Conservation (phyloP, 352 stramenopile species). For the Thalassiosira mediterranea region DNA sequence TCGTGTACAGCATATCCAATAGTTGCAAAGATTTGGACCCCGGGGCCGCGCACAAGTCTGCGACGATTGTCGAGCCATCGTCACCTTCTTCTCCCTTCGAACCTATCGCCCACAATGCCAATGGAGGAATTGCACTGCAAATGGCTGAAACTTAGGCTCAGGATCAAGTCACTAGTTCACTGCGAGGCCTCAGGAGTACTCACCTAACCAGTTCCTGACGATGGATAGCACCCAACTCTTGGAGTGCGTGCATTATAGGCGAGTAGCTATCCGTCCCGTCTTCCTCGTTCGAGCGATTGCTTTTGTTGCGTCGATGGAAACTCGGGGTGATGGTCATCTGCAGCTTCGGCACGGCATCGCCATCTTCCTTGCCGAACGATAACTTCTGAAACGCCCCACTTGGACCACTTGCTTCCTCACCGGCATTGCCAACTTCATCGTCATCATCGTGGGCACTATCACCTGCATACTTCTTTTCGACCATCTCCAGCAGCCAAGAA, state of each 20-base stretch:
- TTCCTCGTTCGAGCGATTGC: neutral
- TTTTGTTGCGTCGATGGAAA: conserved; percentile 1
- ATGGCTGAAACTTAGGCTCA: no score
- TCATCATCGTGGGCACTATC: conserved; percentile 2
- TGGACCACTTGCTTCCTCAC: no score
- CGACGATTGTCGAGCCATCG: conserved; percentile 1
- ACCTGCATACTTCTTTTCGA: neutral
- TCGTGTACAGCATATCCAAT: conserved; percentile 34
- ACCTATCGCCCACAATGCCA: conserved; percentile 17
- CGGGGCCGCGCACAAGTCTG: conserved; percentile 41
- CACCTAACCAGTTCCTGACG: conserved; percentile 41
- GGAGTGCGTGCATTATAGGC: conserved; percentile 15
- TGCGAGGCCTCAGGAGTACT: no score
- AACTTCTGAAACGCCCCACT: no score
- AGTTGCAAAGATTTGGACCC: conserved; percentile 40
- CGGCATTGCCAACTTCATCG: no score
- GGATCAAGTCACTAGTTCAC: no score
- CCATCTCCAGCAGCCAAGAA: no score
- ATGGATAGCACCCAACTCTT: conserved; percentile 41
- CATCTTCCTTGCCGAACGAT: no score
- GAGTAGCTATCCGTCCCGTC: conserved; percentile 8
- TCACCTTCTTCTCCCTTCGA: conserved; percentile 18
- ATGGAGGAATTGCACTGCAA: conserved; percentile 27
- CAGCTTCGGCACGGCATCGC: conserved; percentile 16
- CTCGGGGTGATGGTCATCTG: conserved; percentile 10